Percentiles rank a stretch among this genome's conserved stretches.
phyloP scores from a whole-genome alignment of 495 filamentous ascomycete genomes.

The Lasiosphaeria ovina region DNA sequence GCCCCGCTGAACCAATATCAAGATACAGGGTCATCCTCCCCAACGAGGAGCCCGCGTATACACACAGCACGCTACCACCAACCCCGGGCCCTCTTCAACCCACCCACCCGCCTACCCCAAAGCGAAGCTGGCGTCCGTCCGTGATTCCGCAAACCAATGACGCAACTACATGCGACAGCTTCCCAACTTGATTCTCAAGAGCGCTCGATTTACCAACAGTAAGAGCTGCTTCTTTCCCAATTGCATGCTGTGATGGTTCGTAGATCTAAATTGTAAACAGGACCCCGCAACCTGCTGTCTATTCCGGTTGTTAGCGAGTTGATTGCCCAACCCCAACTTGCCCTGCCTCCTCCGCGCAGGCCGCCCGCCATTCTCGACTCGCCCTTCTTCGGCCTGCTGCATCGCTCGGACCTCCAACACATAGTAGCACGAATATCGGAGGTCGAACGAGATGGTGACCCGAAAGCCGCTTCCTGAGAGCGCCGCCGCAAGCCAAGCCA shows the following conservation, averaged over 20 bases:
- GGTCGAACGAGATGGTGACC: constrained; percentile 18
- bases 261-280: too few relatives aligned
- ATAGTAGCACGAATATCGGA: neutral
- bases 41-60: too few relatives aligned
- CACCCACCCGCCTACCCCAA: neutral
- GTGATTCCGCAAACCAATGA: constrained; percentile 19
- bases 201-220: neutral
- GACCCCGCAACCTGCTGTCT: neutral
- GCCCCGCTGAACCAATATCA: too few relatives aligned
- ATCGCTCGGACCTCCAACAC: too few relatives aligned
- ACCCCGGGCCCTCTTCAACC: neutral
- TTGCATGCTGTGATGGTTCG: neutral
- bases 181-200: constrained; percentile 1
- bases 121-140: neutral
- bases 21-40: neutral
- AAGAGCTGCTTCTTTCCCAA: neutral
- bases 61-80: too few relatives aligned
- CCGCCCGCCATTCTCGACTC: too few relatives aligned
- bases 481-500: constrained; percentile 26
- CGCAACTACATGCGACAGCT: constrained; percentile 23
- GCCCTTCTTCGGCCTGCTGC: too few relatives aligned
- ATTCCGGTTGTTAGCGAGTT: neutral
- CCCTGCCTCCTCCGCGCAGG: neutral
- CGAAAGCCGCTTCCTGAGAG: constrained; percentile 40
- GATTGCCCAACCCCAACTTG: too few relatives aligned